Evolutionary conservation across 2,329 filamentous ascomycete species (phyloP).

Genomic region (Leptographium wingfieldii): DNA sequence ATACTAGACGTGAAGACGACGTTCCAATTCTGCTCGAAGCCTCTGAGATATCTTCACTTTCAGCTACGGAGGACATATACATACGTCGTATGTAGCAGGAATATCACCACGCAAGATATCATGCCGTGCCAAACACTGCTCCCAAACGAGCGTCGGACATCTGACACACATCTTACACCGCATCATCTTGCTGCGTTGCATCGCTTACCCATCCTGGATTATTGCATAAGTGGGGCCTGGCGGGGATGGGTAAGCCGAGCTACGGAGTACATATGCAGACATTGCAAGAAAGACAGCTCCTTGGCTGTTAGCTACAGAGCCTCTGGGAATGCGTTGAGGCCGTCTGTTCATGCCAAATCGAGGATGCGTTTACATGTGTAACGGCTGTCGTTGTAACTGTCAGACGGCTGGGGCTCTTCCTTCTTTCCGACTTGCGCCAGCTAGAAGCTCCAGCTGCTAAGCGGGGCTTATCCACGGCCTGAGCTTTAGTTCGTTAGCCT

Average conservation of each 20-base stretch:
- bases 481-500: slow-evolving; percentile 1
- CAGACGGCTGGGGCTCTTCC: background rate
- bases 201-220: background rate
- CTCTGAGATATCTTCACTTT: too few relatives aligned
- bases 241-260: background rate
- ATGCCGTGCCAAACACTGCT: background rate
- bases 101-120: too few relatives aligned
- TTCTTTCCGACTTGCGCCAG: background rate
- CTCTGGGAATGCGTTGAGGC: background rate
- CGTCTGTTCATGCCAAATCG: background rate
- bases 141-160: background rate
- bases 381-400: background rate
- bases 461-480: background rate
- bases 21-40: too few relatives aligned
- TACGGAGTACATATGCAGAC: background rate
- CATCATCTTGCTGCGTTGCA: background rate
- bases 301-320: background rate
- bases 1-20: too few relatives aligned
- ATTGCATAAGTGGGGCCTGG: slow-evolving; percentile 6
- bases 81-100: too few relatives aligned
- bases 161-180: background rate
- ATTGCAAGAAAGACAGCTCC: background rate
- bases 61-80: too few relatives aligned
- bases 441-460: slow-evolving; percentile 3
- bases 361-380: background rate